A percentile compares a stretch with the other conserved stretches of the same genome.
These are phyloP conservation scores for Ogataea paraovalis DNA, from an alignment of 805 yeast species.

Conservation along the genomic window DNA sequence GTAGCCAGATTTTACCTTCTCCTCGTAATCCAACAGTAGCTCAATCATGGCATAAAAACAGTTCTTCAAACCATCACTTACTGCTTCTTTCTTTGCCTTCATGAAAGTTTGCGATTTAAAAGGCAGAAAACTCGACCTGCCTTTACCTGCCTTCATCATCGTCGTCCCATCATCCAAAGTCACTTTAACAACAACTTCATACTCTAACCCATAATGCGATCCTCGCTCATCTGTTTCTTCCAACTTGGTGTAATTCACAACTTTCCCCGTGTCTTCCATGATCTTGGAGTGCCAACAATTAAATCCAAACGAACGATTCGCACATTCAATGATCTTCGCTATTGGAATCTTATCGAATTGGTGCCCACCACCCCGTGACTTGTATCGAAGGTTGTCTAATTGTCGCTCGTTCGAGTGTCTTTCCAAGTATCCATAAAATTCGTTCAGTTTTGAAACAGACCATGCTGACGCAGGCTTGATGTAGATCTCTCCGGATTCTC, in stretches of 20 bases:
- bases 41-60: conserved; percentile 37
- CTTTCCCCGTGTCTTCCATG: conserved; percentile 18
- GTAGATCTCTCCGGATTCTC: conserved; percentile 14
- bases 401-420: conserved; percentile 12
- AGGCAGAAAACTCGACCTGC: conserved; percentile 33
- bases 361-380: not conserved
- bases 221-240: conserved; percentile 18
- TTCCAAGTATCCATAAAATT: conserved; percentile 16
- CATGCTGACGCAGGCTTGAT: conserved; percentile 24
- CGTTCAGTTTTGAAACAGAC: conserved; percentile 21
- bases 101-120: conserved; percentile 32
- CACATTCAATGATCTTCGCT: conserved; percentile 30
- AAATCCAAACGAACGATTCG: conserved; percentile 49
- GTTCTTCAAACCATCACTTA: conserved; percentile 40
- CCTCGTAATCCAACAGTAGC: conserved; percentile 27
- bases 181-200: conserved; percentile 31
- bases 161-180: conserved; percentile 42
- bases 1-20: conserved; percentile 21
- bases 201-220: conserved; percentile 15
- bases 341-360: conserved; percentile 20
- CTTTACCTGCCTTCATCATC: conserved; percentile 37
- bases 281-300: conserved; percentile 46
- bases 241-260: conserved; percentile 8
- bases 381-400: not conserved
- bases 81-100: conserved; percentile 45